These are phyloP conservation scores for Monocercomonoides exilis DNA, from an alignment of 78 protist genomes.

Conservation along the genomic window DNA sequence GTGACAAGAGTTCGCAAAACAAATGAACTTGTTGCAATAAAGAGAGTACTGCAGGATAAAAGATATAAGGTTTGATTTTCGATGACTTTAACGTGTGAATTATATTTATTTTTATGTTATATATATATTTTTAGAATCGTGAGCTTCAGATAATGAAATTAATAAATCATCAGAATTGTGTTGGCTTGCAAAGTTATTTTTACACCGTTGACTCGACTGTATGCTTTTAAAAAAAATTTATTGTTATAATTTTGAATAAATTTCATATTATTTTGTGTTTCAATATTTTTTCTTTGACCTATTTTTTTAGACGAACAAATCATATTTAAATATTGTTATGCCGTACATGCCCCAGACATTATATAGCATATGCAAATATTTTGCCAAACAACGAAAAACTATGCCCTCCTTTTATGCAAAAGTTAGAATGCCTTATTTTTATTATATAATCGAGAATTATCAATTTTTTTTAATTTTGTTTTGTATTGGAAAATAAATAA, in stretches of 20 bases:
- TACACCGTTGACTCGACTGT: slow-evolving; percentile 74
- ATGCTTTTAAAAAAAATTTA: not conserved
- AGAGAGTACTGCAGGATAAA: slow-evolving; percentile 93
- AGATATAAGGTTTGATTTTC: slow-evolving; percentile 77
- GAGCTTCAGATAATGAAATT: slow-evolving; percentile 93
- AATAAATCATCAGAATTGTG: slow-evolving; percentile 81
- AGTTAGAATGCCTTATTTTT: slow-evolving; percentile 30
- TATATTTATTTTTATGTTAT: not conserved
- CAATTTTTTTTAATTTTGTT: not conserved
- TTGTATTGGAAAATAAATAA: not conserved
- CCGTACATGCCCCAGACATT: slow-evolving; percentile 95
- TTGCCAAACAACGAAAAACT: slow-evolving; percentile 53
- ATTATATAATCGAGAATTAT: not conserved
- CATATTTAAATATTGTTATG: slow-evolving; percentile 91
- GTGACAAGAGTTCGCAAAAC: slow-evolving; percentile 22
- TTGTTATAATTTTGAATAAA: not conserved
- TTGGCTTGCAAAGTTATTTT: slow-evolving; percentile 71
- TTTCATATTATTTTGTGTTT: not conserved
- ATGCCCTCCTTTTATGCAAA: slow-evolving; percentile 75
- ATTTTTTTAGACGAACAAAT: slow-evolving; percentile 60
- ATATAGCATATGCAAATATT: slow-evolving; percentile 59
- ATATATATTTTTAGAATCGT: slow-evolving; percentile 71
- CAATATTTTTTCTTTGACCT: not conserved
- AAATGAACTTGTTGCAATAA: slow-evolving; percentile 87
- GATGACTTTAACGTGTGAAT: not conserved